Percentiles rank a stretch among this genome's conserved stretches.
Evolutionary conservation across 176 grass and related monocot species (phyloP).

Genomic region (Eragrostis nindensis): DNA sequence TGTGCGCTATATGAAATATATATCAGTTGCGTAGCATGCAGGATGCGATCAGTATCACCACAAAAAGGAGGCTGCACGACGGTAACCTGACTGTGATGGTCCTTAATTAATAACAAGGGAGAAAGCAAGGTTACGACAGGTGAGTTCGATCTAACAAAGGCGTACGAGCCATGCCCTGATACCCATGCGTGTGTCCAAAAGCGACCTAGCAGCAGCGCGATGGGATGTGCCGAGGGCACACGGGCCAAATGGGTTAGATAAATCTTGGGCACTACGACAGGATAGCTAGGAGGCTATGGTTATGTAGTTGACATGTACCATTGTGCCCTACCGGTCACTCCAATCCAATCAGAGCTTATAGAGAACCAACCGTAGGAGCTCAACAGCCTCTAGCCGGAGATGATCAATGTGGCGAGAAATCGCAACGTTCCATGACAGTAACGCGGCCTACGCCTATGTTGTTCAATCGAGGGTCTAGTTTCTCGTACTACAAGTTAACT

Average conservation of each 20-base stretch:
- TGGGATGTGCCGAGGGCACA: slow-evolving; percentile 12
- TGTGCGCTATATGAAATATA: not conserved
- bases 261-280: slow-evolving; percentile 29
- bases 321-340: not conserved
- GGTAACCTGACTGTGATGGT: slow-evolving; percentile 15
- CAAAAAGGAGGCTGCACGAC: slow-evolving; percentile 4
- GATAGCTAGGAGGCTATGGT: not conserved
- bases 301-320: slow-evolving; percentile 33
- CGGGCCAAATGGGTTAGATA: slow-evolving; percentile 13
- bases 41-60: not conserved
- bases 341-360: not conserved
- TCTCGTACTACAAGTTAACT: too few species aligned
- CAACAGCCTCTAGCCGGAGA: not conserved
- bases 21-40: slow-evolving; percentile 36
- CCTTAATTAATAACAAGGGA: slow-evolving; percentile 29
- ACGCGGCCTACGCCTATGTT: not conserved
- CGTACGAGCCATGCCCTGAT: not conserved
- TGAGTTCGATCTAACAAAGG: slow-evolving; percentile 52
- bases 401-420: not conserved
- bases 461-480: too few species aligned
- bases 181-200: slow-evolving; percentile 35
- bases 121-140: slow-evolving; percentile 33
- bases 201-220: not conserved
- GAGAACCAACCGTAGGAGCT: not conserved
- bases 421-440: too few species aligned